Percentiles rank a stretch among this genome's conserved stretches.
phyloP scores from a whole-genome alignment of 495 filamentous ascomycete genomes.

The Hypoxylon lenormandii region DNA sequence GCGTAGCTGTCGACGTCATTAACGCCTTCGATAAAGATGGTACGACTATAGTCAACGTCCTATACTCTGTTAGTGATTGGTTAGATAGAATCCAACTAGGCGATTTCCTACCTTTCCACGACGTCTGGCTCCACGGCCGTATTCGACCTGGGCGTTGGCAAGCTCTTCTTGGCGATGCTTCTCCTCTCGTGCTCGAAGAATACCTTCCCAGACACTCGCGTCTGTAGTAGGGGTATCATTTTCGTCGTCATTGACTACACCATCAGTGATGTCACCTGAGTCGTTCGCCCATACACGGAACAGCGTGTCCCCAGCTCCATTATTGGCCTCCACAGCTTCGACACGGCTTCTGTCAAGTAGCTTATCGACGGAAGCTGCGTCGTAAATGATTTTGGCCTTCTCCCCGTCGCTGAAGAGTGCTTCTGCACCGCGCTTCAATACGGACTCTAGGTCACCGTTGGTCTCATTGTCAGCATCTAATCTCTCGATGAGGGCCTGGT shows the following conservation, averaged over 20 bases:
- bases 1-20: conserved; percentile 45
- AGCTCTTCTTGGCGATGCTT: conserved; percentile 79
- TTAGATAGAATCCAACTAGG: not conserved
- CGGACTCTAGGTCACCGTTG: conserved; percentile 82
- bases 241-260: conserved; percentile 67
- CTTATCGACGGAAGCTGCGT: conserved; percentile 81
- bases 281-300: conserved; percentile 96
- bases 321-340: conserved; percentile 73
- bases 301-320: conserved; percentile 74
- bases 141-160: conserved; percentile 70
- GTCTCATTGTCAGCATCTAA: conserved; percentile 83
- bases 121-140: conserved; percentile 84
- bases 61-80: conserved; percentile 40
- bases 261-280: conserved; percentile 55
- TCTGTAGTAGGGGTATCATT: conserved; percentile 67
- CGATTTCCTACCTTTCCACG: conserved; percentile 58
- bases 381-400: conserved; percentile 77
- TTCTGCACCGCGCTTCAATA: conserved; percentile 86
- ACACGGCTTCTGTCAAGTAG: conserved; percentile 86
- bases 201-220: conserved; percentile 84
- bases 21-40: conserved; percentile 50
- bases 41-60: conserved; percentile 51
- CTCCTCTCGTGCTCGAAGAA: conserved; percentile 82
- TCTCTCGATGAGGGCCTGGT: conserved; percentile 90
- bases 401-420: conserved; percentile 82